Evolutionary conservation across 2,329 filamentous ascomycete genomes (phyloP).

Genomic region (Colletotrichum sp.): DNA sequence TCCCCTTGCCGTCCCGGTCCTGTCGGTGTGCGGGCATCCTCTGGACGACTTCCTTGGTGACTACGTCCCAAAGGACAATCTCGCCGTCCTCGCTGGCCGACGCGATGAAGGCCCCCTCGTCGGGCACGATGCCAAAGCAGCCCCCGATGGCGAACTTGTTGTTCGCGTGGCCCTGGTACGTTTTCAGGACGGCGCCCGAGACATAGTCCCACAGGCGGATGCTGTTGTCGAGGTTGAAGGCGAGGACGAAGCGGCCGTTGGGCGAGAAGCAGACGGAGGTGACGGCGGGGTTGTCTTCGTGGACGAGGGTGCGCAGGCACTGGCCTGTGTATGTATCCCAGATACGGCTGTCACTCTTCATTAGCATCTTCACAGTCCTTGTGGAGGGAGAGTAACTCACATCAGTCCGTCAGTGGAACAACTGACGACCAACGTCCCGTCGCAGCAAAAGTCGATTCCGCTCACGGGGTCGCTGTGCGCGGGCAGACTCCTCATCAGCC

Average conservation of each 20-base stretch:
- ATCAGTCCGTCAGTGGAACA: constrained; percentile 92
- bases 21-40: constrained; percentile 53
- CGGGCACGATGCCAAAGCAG: constrained; percentile 70
- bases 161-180: constrained; percentile 92
- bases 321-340: constrained; percentile 97
- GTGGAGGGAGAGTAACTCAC: constrained; percentile 39
- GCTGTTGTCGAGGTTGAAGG: constrained; percentile 89
- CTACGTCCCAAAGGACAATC: constrained; percentile 89
- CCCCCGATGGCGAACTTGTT: constrained; percentile 83
- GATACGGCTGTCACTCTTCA: constrained; percentile 63
- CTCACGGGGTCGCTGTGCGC: constrained; percentile 95
- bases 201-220: constrained; percentile 96
- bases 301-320: constrained; percentile 91
- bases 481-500: constrained; percentile 87
- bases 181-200: constrained; percentile 90
- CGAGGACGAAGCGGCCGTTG: constrained; percentile 91
- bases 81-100: constrained; percentile 88
- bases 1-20: constrained; percentile 31
- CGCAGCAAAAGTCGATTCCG: constrained; percentile 89
- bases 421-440: constrained; percentile 90
- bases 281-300: constrained; percentile 93
- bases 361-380: not conserved
- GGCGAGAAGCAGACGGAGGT: constrained; percentile 90
- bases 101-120: constrained; percentile 65
- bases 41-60: constrained; percentile 83